Evolutionary conservation across 2,329 filamentous ascomycete genomes (phyloP).

Genomic region (Tolypocladium endophyticum): DNA sequence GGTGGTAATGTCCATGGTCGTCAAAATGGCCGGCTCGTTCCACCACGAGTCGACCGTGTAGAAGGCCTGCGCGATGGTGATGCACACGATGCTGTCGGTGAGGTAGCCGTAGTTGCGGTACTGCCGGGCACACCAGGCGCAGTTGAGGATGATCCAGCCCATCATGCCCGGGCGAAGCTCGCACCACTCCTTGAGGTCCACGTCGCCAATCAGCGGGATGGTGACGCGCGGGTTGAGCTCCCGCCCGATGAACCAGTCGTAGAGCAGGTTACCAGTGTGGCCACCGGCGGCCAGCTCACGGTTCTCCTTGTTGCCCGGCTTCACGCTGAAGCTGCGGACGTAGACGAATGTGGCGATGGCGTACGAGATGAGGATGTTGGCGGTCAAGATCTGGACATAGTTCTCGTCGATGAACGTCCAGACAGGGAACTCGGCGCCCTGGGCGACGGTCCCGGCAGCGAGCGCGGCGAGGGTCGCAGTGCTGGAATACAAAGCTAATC

Average conservation of each 20-base stretch:
- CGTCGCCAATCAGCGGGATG: constrained; percentile 68
- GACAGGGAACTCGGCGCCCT: constrained; percentile 73
- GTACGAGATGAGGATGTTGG: constrained; percentile 70
- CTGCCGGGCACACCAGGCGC: constrained; percentile 77
- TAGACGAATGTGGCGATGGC: constrained; percentile 70
- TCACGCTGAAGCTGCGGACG: constrained; percentile 69
- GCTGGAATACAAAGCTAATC: constrained; percentile 62
- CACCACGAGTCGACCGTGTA: constrained; percentile 79
- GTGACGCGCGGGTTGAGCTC: constrained; percentile 84
- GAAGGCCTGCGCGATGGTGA: constrained; percentile 65
- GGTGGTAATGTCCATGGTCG: constrained; percentile 86
- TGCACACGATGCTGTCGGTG: constrained; percentile 75
- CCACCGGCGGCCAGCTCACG: constrained; percentile 78
- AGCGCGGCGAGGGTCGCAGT: constrained; percentile 61
- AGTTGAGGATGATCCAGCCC: constrained; percentile 78
- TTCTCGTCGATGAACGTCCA: constrained; percentile 94
- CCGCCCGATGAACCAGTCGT: constrained; percentile 95
- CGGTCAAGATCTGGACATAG: constrained; percentile 74
- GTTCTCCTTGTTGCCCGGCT: constrained; percentile 57
- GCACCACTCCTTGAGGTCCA: constrained; percentile 85
- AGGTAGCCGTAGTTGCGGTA: constrained; percentile 75
- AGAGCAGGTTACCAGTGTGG: constrained; percentile 72
- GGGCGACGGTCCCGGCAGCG: constrained; percentile 61
- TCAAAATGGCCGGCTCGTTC: constrained; percentile 82
- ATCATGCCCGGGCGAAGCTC: constrained; percentile 89